phyloP scores from a whole-genome alignment of 2,329 filamentous ascomycete species.

The Trichocomaceae sp. region DNA sequence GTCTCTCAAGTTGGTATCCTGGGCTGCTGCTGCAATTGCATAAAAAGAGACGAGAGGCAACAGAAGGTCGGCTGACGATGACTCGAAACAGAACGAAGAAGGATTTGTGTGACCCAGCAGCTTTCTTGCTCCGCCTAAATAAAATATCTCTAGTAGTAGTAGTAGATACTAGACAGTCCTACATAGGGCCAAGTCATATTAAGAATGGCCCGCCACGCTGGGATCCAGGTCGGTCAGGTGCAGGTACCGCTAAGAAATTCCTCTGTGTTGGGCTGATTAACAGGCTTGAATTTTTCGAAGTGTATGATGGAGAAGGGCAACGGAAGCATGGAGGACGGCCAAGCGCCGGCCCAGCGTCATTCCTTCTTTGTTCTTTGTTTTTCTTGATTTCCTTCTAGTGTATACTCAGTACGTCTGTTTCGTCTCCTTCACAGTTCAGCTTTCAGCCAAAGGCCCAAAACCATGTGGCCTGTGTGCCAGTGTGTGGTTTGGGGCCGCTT shows the following conservation, averaged over 20 bases:
- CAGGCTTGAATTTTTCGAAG: slow-evolving; percentile 4
- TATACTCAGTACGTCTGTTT: slow-evolving; percentile 1
- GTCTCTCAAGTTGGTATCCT: neutral
- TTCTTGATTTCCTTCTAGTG: neutral
- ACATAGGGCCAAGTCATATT: slow-evolving; percentile 5
- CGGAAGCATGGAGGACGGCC: neutral
- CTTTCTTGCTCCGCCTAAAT: neutral
- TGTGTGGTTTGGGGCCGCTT: slow-evolving; percentile 10
- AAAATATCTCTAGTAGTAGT: neutral
- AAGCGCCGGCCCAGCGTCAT: neutral
- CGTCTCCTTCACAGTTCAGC: slow-evolving; percentile 3
- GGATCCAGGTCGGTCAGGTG: slow-evolving; percentile 9
- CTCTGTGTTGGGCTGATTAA: slow-evolving; percentile 2
- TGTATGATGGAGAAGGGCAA: neutral
- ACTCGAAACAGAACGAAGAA: neutral
- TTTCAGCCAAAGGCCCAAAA: slow-evolving; percentile 4
- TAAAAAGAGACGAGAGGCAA: neutral
- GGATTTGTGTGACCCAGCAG: neutral
- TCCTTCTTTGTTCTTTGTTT: neutral
- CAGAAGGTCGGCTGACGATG: neutral
- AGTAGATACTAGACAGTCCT: neutral
- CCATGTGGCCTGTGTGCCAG: slow-evolving; percentile 12
- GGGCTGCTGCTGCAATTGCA: neutral
- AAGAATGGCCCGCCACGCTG: slow-evolving; percentile 1
- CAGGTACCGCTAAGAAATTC: neutral